phyloP scores from a whole-genome alignment of 2,329 filamentous ascomycete species.

The Phaeophleospora eucalypticola region DNA sequence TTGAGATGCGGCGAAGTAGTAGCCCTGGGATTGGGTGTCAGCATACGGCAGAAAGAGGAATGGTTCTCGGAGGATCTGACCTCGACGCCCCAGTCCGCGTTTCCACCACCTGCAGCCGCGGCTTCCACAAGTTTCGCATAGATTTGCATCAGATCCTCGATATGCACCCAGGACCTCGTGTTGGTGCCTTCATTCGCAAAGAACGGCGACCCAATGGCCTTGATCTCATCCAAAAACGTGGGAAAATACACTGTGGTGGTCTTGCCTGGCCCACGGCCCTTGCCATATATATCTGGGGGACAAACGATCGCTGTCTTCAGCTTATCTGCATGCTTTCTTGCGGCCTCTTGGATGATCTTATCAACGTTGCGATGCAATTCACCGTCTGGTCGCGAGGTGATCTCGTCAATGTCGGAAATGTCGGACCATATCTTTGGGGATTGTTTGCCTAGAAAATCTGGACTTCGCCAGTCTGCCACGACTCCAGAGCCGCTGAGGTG shows the following conservation, averaged over 20 bases:
- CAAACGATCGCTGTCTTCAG: conserved; percentile 59
- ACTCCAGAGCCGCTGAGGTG: conserved; percentile 54
- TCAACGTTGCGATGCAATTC: conserved; percentile 64
- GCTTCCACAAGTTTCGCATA: conserved; percentile 53
- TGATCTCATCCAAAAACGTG: conserved; percentile 35
- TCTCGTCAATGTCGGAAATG: conserved; percentile 50
- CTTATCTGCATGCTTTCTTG: conserved; percentile 38
- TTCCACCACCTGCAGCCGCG: conserved; percentile 40
- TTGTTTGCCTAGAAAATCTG: conserved; percentile 37
- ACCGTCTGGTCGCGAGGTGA: conserved; percentile 51
- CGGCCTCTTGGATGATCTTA: conserved; percentile 54
- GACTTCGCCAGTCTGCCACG: conserved; percentile 43
- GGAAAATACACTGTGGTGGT: conserved; percentile 42
- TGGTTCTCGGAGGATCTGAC: conserved; percentile 3
- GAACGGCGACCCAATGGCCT: conserved; percentile 35
- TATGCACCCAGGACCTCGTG: conserved; percentile 49
- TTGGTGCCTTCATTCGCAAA: conserved; percentile 52
- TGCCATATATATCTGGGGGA: conserved; percentile 60
- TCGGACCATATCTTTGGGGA: conserved; percentile 45
- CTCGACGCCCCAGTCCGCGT: conserved; percentile 28
- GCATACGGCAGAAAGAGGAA: conserved; percentile 10
- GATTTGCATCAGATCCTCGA: conserved; percentile 54
- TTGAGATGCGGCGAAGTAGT: conserved; percentile 45
- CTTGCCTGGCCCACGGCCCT: conserved; percentile 35
- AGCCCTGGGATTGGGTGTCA: conserved; percentile 33